Evolutionary conservation across 129 eudicot species (phyloP).

Genomic region (Centrapalus pauciflorus): DNA sequence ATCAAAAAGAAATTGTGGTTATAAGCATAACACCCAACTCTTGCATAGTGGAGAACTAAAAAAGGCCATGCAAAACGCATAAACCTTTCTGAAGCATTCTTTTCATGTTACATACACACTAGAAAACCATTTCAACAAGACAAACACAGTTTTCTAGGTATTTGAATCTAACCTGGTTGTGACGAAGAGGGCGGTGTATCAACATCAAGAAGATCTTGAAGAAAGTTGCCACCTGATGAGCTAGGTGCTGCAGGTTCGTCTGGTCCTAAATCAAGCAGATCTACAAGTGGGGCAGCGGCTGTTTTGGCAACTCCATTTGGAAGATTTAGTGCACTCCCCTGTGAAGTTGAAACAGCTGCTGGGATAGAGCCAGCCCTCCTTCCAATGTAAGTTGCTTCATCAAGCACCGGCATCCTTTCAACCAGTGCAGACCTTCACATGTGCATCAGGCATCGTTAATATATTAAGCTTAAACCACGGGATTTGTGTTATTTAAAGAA

Average conservation of each 20-base stretch:
- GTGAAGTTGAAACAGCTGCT: constrained; percentile 55
- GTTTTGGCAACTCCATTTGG: constrained; percentile 75
- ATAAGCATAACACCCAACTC: background rate
- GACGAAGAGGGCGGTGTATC: constrained; percentile 40
- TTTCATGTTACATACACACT: background rate
- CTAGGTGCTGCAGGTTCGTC: constrained; percentile 63
- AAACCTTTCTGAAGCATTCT: background rate
- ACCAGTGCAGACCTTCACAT: constrained; percentile 57
- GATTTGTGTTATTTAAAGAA: background rate
- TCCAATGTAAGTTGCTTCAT: constrained; percentile 65
- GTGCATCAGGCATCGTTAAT: constrained; percentile 21
- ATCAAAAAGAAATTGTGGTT: no score
- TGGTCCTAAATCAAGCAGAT: constrained; percentile 76
- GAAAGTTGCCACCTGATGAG: constrained; percentile 73
- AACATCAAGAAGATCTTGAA: constrained; percentile 80
- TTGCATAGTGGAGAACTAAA: background rate
- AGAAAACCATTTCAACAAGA: background rate
- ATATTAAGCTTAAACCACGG: background rate
- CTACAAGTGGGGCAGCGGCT: constrained; percentile 73
- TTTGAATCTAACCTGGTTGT: constrained; percentile 45
- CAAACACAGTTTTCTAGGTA: background rate
- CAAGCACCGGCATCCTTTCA: constrained; percentile 79
- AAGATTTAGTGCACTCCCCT: constrained; percentile 37
- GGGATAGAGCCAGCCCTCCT: constrained; percentile 78
- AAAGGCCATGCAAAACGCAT: background rate